A percentile compares a stretch with the other conserved stretches of the same genome.
phyloP scores from a whole-genome alignment of 129 eudicot genomes.

The Flaveria brownii region DNA sequence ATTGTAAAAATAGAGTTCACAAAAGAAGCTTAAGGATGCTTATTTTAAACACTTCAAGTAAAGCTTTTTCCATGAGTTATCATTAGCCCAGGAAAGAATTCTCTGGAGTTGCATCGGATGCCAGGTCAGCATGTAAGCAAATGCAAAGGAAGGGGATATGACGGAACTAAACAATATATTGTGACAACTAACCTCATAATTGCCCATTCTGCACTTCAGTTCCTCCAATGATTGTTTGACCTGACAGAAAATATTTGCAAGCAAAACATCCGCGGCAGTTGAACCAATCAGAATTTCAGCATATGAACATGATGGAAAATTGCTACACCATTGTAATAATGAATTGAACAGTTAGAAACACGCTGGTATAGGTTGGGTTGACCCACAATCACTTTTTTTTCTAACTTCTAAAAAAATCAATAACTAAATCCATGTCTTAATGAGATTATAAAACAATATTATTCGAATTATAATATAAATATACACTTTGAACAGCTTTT shows the following conservation, averaged over 20 bases:
- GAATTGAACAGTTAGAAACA: background rate
- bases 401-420: background rate
- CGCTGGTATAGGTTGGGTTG: background rate
- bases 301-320: background rate
- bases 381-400: background rate
- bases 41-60: background rate
- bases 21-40: background rate
- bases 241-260: conserved; percentile 43
- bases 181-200: conserved; percentile 46
- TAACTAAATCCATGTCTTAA: background rate
- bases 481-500: background rate
- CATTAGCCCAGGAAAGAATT: background rate
- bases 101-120: background rate
- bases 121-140: conserved; percentile 10
- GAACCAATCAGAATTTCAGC: background rate
- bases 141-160: conserved; percentile 6
- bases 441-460: background rate
- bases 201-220: conserved; percentile 44
- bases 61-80: background rate
- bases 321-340: background rate
- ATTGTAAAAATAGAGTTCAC: too few relatives aligned
- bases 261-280: background rate
- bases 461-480: background rate
- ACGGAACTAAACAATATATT: background rate
- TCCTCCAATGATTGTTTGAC: conserved; percentile 53